Conservation (phyloP, 306 rosid species). For the Oxytropis ochrocephala region DNA sequence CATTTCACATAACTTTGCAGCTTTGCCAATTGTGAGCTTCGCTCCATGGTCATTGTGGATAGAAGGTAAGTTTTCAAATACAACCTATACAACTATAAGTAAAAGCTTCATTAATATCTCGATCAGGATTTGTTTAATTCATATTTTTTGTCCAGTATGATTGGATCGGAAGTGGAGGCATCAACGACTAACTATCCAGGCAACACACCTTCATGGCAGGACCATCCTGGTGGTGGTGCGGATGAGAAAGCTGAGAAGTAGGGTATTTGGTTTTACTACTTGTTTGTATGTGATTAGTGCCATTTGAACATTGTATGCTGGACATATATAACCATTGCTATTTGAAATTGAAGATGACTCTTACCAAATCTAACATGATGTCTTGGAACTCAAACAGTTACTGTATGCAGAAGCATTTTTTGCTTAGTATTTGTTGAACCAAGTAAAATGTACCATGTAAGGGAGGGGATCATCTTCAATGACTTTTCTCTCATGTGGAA, state of each 20-base stretch:
- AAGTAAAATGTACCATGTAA: not conserved
- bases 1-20: conserved; percentile 19
- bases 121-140: conserved; percentile 6
- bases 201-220: conserved; percentile 52
- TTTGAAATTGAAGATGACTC: conserved; percentile 19
- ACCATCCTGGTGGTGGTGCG: conserved; percentile 43
- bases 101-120: not conserved
- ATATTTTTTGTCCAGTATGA: conserved; percentile 44
- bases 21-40: conserved; percentile 43
- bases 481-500: no score
- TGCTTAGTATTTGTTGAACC: not conserved
- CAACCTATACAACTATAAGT: not conserved
- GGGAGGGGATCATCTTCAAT: not conserved
- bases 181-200: conserved; percentile 62
- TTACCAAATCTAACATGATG: conserved; percentile 9
- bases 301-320: conserved; percentile 6
- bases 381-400: not conserved
- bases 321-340: not conserved
- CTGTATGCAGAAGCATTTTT: not conserved
- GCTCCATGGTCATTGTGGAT: conserved; percentile 42
- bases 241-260: conserved; percentile 29
- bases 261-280: conserved; percentile 5
- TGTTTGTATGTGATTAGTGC: conserved; percentile 3
- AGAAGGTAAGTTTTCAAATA: conserved; percentile 27
- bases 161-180: conserved; percentile 41